Percentiles rank a stretch among this genome's conserved stretches.
Conservation (phyloP, 139 green algal genomes). For the Chlorella sp. region DNA sequence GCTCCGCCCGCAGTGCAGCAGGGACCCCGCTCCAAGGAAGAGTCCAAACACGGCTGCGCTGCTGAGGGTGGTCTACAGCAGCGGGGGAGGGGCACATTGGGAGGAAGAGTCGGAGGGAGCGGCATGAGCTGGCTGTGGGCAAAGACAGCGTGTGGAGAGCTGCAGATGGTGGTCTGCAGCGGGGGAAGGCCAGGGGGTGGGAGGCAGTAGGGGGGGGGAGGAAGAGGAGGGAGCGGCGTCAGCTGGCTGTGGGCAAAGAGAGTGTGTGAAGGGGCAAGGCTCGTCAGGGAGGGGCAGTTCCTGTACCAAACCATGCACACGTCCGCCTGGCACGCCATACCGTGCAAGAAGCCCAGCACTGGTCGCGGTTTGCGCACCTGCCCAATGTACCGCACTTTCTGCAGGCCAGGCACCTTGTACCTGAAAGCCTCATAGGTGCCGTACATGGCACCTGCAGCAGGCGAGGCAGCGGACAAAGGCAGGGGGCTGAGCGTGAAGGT, state of each 20-base stretch:
- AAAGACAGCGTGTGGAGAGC: background rate
- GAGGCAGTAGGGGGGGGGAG: too few relatives aligned
- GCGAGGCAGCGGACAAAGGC: background rate
- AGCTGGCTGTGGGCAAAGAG: too few relatives aligned
- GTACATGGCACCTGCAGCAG: conserved; percentile 66
- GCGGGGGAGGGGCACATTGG: background rate
- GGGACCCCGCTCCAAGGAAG: conserved; percentile 69
- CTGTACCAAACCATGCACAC: too few relatives aligned
- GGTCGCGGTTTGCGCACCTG: conserved; percentile 9
- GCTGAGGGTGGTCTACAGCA: conserved; percentile 67
- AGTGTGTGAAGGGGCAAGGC: too few relatives aligned
- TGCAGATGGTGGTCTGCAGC: conserved; percentile 69
- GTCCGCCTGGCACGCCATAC: too few relatives aligned
- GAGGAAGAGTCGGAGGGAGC: background rate
- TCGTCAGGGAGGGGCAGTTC: too few relatives aligned
- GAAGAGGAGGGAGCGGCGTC: too few relatives aligned
- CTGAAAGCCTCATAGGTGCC: conserved; percentile 75
- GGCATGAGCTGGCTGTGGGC: too few relatives aligned
- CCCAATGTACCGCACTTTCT: conserved; percentile 78
- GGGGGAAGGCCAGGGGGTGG: background rate
- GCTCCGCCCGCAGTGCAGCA: conserved; percentile 65
- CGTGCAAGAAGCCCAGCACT: too few relatives aligned
- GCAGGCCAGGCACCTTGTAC: conserved; percentile 69
- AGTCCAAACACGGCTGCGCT: conserved; percentile 75
- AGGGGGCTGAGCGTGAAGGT: background rate